Evolutionary conservation across 108 stramenopile species (phyloP).

Genomic region (Mediolabrus comicus): DNA sequence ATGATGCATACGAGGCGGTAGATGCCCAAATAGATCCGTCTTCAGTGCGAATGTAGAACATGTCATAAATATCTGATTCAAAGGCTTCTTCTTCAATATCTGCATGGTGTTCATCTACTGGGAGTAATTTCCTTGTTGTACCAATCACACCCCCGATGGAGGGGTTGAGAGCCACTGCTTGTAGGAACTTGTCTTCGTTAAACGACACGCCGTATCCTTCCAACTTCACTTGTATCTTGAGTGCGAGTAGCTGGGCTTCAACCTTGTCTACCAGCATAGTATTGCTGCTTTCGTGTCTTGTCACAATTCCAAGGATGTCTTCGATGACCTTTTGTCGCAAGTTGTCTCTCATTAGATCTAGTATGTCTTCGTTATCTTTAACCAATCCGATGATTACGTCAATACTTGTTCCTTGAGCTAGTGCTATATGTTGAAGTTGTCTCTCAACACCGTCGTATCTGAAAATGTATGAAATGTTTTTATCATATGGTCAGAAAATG

Average conservation of each 20-base stretch:
- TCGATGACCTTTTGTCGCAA: constrained; percentile 32
- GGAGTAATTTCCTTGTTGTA: constrained; percentile 27
- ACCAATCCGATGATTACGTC: constrained; percentile 19
- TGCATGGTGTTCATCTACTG: not conserved
- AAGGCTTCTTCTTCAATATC: constrained; percentile 6
- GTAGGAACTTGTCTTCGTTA: constrained; percentile 39
- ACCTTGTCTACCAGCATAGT: constrained; percentile 23
- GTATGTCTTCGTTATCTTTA: constrained; percentile 27
- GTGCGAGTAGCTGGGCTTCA: constrained; percentile 30
- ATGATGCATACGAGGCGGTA: not conserved
- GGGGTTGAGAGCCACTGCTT: constrained; percentile 31
- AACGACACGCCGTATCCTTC: constrained; percentile 40
- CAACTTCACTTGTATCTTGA: constrained; percentile 47
- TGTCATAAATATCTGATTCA: constrained; percentile 35
- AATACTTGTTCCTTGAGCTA: constrained; percentile 8
- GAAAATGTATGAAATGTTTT: not conserved
- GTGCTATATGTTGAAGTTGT: constrained; percentile 12
- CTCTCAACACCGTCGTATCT: constrained; percentile 24
- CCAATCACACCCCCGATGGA: constrained; percentile 20
- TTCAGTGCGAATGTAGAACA: constrained; percentile 35
- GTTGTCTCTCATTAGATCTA: constrained; percentile 39
- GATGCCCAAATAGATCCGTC: constrained; percentile 2
- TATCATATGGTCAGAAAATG: not conserved
- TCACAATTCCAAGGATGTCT: constrained; percentile 29
- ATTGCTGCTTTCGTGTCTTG: not conserved